Conservation (phyloP, 2,329 filamentous ascomycete genomes). For the Paraconiothyrium brasiliense region DNA sequence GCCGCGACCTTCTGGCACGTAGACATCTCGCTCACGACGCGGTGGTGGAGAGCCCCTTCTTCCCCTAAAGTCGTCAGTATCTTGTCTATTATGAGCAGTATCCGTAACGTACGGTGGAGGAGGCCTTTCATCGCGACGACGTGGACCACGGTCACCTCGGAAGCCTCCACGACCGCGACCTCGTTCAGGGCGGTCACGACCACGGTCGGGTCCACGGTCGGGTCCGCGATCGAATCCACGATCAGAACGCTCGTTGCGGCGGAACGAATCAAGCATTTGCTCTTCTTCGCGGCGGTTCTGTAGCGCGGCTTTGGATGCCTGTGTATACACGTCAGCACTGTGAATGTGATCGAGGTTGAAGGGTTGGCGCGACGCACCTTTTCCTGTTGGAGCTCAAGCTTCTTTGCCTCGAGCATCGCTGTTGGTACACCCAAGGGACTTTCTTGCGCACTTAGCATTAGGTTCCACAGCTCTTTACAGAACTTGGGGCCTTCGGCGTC, state of each 20-base stretch:
- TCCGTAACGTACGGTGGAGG: constrained; percentile 50
- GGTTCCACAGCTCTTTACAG: constrained; percentile 92
- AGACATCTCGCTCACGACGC: constrained; percentile 65
- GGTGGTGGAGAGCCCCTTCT: constrained; percentile 58
- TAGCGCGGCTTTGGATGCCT: constrained; percentile 83
- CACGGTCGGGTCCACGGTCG: constrained; percentile 54
- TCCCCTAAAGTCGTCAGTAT: constrained; percentile 50
- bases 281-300: constrained; percentile 71
- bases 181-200: constrained; percentile 53
- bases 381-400: constrained; percentile 91
- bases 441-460: constrained; percentile 88
- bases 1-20: constrained; percentile 63
- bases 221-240: constrained; percentile 52
- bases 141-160: constrained; percentile 59
- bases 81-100: background rate
- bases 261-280: constrained; percentile 73
- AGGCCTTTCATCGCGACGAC: constrained; percentile 61
- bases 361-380: constrained; percentile 68
- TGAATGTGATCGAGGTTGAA: background rate
- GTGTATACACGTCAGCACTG: constrained; percentile 55
- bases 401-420: constrained; percentile 95
- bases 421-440: constrained; percentile 92
- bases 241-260: constrained; percentile 68
- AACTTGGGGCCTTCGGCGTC: constrained; percentile 90
- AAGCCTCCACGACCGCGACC: constrained; percentile 54